phyloP scores from a whole-genome alignment of 139 green algal species.

The Spirogloea muscicola region DNA sequence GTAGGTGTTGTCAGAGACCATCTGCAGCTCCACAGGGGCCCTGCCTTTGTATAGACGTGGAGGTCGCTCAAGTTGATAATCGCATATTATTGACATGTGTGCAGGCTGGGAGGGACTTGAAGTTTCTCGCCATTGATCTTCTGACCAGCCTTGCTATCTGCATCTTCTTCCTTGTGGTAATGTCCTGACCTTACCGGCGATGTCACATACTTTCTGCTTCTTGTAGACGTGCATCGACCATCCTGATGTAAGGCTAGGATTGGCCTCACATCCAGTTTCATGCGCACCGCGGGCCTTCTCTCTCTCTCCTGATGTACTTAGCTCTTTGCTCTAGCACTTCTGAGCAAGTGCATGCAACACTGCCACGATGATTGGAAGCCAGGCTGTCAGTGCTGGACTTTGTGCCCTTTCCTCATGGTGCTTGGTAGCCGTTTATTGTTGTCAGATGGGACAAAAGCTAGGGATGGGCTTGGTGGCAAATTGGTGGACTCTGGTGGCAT shows the following conservation, averaged over 20 bases:
- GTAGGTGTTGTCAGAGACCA: too few relatives aligned
- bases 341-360: background rate
- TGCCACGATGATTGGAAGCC: too few relatives aligned
- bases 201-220: background rate
- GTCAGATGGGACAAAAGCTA: background rate
- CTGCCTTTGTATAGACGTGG: background rate
- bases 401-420: background rate
- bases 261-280: background rate
- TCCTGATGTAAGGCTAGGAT: background rate
- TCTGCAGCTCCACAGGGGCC: background rate
- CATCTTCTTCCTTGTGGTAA: background rate
- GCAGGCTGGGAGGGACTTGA: conserved; percentile 25
- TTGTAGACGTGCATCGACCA: background rate
- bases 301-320: background rate
- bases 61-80: background rate
- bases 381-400: background rate
- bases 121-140: conserved; percentile 13
- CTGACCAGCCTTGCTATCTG: conserved; percentile 7
- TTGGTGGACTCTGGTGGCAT: conserved; percentile 24
- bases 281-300: background rate
- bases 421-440: background rate
- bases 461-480: conserved; percentile 19
- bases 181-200: background rate
- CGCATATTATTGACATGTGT: conserved; percentile 1
- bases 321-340: background rate